Percentiles rank a stretch among this genome's conserved stretches.
Conservation (phyloP, 345 rosid genomes). For the Punica granatum region DNA sequence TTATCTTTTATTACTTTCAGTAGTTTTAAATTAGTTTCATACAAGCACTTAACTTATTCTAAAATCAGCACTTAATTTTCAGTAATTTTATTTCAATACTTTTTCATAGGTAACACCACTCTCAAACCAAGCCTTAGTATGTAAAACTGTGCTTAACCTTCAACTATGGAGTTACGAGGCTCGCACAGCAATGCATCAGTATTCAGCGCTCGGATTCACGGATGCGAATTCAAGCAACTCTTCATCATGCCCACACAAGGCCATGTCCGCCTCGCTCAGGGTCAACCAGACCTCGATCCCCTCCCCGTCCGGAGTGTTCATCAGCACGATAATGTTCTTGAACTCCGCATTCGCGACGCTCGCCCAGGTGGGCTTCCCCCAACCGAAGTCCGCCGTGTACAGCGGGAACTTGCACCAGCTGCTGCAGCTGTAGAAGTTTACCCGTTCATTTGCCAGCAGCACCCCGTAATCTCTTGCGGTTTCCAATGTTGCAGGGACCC, state of each 20-base stretch:
- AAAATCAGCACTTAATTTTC: too few relatives aligned
- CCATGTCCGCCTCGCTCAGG: slow-evolving; percentile 12
- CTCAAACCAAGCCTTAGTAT: too few relatives aligned
- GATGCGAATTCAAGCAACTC: slow-evolving; percentile 3
- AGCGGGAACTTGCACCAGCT: slow-evolving; percentile 17
- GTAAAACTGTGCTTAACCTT: too few relatives aligned
- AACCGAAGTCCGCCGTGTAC: slow-evolving; percentile 23
- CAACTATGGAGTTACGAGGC: too few relatives aligned
- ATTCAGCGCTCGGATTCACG: not conserved
- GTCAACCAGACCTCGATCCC: slow-evolving; percentile 19
- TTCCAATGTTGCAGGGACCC: not conserved
- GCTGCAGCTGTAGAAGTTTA: slow-evolving; percentile 3
- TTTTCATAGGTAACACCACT: too few relatives aligned
- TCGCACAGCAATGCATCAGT: too few relatives aligned
- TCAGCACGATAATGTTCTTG: slow-evolving; percentile 3
- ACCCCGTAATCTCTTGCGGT: not conserved
- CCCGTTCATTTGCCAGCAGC: not conserved
- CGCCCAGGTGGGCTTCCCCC: slow-evolving; percentile 22
- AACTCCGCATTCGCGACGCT: not conserved
- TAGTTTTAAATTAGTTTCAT: too few relatives aligned
- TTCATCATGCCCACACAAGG: slow-evolving; percentile 1
- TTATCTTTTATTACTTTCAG: too few relatives aligned
- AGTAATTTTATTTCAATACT: too few relatives aligned
- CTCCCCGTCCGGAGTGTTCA: slow-evolving; percentile 8
- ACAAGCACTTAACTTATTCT: too few relatives aligned